Evolutionary conservation across 2,329 filamentous ascomycete genomes (phyloP).

Genomic region (Diaporthe sp.): DNA sequence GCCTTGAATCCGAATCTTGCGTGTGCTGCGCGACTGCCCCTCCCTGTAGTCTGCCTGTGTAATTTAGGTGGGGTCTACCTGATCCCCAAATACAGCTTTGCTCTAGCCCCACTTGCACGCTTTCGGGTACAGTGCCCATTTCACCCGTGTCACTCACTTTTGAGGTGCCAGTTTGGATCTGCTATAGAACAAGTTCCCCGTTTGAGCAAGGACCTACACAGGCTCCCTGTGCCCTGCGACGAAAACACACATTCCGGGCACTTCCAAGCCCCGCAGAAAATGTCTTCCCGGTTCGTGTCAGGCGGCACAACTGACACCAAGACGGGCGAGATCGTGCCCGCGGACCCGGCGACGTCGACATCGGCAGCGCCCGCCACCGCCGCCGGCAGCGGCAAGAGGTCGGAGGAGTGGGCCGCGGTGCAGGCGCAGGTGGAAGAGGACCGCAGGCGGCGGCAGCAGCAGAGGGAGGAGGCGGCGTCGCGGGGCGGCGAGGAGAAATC

Average conservation of each 20-base stretch:
- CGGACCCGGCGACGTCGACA: constrained; percentile 10
- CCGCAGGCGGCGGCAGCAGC: constrained; percentile 66
- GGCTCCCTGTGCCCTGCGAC: too few relatives aligned
- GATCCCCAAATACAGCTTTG: neutral
- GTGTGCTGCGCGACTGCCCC: neutral
- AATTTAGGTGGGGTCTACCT: neutral
- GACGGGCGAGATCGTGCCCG: constrained; percentile 48
- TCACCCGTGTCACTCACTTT: neutral
- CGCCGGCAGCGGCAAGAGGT: constrained; percentile 46
- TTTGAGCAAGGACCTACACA: neutral
- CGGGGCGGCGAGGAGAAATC: constrained; percentile 66
- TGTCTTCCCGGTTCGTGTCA: constrained; percentile 70
- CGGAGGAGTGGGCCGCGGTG: constrained; percentile 73
- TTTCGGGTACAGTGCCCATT: neutral
- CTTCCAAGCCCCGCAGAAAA: constrained; percentile 45
- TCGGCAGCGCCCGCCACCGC: neutral
- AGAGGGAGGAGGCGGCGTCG: constrained; percentile 44
- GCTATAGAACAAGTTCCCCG: too few relatives aligned
- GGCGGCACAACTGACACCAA: constrained; percentile 64
- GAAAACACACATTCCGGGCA: neutral
- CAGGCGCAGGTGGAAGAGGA: constrained; percentile 75
- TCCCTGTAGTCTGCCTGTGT: neutral
- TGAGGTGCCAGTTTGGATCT: neutral
- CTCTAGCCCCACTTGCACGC: constrained; percentile 1
- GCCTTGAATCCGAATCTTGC: too few relatives aligned